A percentile compares a stretch with the other conserved stretches of the same genome.
Conservation (phyloP, 1,284 basidiomycete genomes). For the Cutaneotrichosporon dermatis region DNA sequence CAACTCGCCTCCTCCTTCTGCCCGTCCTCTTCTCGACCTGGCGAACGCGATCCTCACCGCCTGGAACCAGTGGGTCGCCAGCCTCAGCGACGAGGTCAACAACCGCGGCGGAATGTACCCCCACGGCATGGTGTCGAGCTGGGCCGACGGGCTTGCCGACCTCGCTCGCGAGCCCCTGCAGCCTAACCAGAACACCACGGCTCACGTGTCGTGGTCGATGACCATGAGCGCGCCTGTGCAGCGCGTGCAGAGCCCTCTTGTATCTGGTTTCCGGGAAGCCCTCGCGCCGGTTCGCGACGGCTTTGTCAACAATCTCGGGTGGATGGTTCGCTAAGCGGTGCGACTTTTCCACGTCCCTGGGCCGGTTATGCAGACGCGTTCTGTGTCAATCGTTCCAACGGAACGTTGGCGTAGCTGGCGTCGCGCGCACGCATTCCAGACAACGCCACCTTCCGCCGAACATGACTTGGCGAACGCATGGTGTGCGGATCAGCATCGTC, state of each 20-base stretch:
- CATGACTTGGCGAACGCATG: too few species aligned
- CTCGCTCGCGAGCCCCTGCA: constrained; percentile 9
- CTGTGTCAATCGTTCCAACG: too few species aligned
- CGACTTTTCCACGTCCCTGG: too few species aligned
- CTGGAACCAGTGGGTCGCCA: constrained; percentile 35
- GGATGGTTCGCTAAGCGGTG: constrained; percentile 20
- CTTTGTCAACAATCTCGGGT: constrained; percentile 36
- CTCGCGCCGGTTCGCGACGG: constrained; percentile 28
- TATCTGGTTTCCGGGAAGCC: constrained; percentile 31
- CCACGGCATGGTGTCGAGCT: constrained; percentile 27
- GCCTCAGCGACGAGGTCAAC: constrained; percentile 40
- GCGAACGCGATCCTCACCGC: constrained; percentile 29
- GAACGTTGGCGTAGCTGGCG: too few species aligned
- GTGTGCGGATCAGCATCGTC: too few species aligned
- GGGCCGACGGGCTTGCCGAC: constrained; percentile 34
- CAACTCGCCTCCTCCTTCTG: constrained; percentile 13
- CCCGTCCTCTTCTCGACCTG: constrained; percentile 30
- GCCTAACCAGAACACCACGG: neutral
- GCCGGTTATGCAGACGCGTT: too few species aligned
- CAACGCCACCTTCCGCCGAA: too few species aligned
- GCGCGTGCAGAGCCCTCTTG: constrained; percentile 16
- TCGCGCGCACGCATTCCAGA: too few species aligned
- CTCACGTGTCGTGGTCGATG: constrained; percentile 16
- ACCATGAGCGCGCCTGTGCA: constrained; percentile 4
- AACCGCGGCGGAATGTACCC: constrained; percentile 42